phyloP scores from a whole-genome alignment of 2,329 filamentous ascomycete species.

The Beauveria bassiana region DNA sequence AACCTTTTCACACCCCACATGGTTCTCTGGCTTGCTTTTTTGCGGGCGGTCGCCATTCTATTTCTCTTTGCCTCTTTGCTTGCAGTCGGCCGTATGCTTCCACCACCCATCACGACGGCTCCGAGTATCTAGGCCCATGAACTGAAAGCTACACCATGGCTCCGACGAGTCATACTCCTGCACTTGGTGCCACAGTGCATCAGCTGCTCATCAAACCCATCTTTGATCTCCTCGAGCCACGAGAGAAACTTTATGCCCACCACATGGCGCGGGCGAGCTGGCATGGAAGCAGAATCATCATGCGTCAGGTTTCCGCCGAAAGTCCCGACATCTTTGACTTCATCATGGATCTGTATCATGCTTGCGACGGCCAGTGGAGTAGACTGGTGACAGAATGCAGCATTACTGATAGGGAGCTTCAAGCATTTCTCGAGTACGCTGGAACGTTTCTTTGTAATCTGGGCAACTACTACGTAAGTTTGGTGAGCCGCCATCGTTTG shows the following conservation, averaged over 20 bases:
- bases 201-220: not conserved
- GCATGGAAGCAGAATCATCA: slow-evolving; percentile 44
- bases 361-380: slow-evolving; percentile 43
- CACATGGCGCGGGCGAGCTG: slow-evolving; percentile 46
- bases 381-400: slow-evolving; percentile 30
- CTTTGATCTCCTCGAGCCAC: not conserved
- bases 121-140: not conserved
- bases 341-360: slow-evolving; percentile 43
- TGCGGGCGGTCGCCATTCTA: no score
- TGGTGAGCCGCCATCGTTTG: not conserved
- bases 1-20: no score
- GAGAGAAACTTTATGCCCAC: slow-evolving; percentile 54
- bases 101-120: no score
- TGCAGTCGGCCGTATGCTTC: no score
- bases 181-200: not conserved
- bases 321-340: slow-evolving; percentile 50
- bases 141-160: not conserved
- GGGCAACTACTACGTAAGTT: slow-evolving; percentile 48
- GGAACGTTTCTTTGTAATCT: slow-evolving; percentile 50
- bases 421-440: slow-evolving; percentile 46
- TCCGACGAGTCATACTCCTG: not conserved
- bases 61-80: no score
- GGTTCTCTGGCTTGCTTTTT: no score
- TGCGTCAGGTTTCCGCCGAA: slow-evolving; percentile 52
- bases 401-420: slow-evolving; percentile 34